phyloP scores from a whole-genome alignment of 495 filamentous ascomycete genomes.

The Bombardia bombarda region DNA sequence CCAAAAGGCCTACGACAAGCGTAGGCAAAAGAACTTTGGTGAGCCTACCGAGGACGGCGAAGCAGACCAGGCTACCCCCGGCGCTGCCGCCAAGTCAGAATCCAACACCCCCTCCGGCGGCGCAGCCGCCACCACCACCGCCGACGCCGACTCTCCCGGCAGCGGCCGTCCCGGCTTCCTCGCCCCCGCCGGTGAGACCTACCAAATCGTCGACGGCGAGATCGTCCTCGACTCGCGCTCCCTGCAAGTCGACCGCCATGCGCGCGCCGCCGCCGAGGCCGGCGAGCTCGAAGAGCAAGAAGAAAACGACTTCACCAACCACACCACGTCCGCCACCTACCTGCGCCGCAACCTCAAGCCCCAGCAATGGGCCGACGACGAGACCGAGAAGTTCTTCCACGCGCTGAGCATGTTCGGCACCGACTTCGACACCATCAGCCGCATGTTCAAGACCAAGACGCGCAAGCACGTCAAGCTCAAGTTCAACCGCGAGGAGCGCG shows the following conservation, averaged over 20 bases:
- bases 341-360: conserved; percentile 56
- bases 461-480: conserved; percentile 82
- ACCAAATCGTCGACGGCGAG: conserved; percentile 68
- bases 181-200: conserved; percentile 17
- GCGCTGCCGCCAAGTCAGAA: too few relatives aligned
- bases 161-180: conserved; percentile 1
- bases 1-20: conserved; percentile 28
- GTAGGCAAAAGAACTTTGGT: conserved; percentile 10
- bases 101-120: background rate
- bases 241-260: conserved; percentile 71
- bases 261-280: conserved; percentile 48
- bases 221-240: conserved; percentile 75
- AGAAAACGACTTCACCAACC: conserved; percentile 76
- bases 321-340: conserved; percentile 66
- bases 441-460: conserved; percentile 68
- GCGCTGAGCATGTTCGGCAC: conserved; percentile 83
- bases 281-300: conserved; percentile 59
- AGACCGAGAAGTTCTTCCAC: conserved; percentile 79
- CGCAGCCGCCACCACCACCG: conserved; percentile 1
- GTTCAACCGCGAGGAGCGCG: conserved; percentile 85
- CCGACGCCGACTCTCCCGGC: background rate
- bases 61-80: background rate
- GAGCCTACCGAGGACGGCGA: background rate
- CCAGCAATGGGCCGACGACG: conserved; percentile 66
- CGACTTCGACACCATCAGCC: conserved; percentile 82